A percentile compares a stretch with the other conserved stretches of the same genome.
Conservation (phyloP, 805 yeast genomes). For the Phaffomyces opuntiae region DNA sequence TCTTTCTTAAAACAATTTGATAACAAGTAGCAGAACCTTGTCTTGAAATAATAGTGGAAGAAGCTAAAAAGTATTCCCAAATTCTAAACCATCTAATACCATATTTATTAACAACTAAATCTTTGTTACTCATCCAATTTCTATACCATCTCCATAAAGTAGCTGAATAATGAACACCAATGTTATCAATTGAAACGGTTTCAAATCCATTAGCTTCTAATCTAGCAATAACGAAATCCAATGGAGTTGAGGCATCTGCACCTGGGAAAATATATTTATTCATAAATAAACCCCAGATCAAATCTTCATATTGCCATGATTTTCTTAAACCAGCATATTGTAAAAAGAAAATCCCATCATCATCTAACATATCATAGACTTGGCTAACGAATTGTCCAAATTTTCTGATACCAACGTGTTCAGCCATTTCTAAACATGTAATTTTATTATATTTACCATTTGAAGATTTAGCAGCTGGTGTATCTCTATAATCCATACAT, state of each 20-base stretch:
- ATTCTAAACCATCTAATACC: slow-evolving; percentile 88
- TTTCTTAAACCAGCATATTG: slow-evolving; percentile 91
- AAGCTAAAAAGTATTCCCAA: slow-evolving; percentile 87
- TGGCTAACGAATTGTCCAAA: slow-evolving; percentile 69
- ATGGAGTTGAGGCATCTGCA: slow-evolving; percentile 93
- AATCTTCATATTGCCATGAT: slow-evolving; percentile 91
- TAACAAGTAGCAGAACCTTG: slow-evolving; percentile 91
- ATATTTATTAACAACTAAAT: slow-evolving; percentile 66
- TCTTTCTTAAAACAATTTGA: slow-evolving; percentile 88
- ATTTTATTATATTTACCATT: slow-evolving; percentile 66
- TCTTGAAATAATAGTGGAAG: slow-evolving; percentile 78
- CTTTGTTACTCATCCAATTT: slow-evolving; percentile 85
- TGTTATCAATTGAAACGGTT: slow-evolving; percentile 74
- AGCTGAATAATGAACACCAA: slow-evolving; percentile 89
- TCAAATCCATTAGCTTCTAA: slow-evolving; percentile 85
- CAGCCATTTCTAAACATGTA: slow-evolving; percentile 91
- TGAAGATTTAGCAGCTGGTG: slow-evolving; percentile 56
- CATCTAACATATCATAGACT: slow-evolving; percentile 82
- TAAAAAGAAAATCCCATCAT: slow-evolving; percentile 80
- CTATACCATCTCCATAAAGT: slow-evolving; percentile 93
- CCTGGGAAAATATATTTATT: slow-evolving; percentile 96
- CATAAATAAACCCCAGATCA: slow-evolving; percentile 93
- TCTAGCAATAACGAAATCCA: slow-evolving; percentile 69
- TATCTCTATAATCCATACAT: slow-evolving; percentile 85
- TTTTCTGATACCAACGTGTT: slow-evolving; percentile 90